Evolutionary conservation across 306 rosid species (phyloP), one percentile per base, ranked within the genome.

Genomic region (Carpinus fangiana): DNA sequence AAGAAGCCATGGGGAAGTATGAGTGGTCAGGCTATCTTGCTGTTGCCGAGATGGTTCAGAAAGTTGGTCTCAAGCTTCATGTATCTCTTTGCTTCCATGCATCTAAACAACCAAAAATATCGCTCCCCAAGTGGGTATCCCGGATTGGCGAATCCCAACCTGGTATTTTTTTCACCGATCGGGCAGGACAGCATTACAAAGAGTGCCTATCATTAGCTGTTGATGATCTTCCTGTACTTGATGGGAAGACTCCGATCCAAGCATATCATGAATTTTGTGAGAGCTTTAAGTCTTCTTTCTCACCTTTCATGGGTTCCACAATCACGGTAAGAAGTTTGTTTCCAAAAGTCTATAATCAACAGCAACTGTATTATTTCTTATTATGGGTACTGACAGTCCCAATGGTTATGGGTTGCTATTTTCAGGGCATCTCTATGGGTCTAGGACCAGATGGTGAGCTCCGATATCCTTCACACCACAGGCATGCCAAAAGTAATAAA

Each of bases 361-460:
- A 68, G 53, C 71, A 54, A n/a, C 72, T 68, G 75, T 73, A 20
- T 8, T 20, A 67, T 73, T 70, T 55, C n/a, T n/a, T 64, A 52
- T 67, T 45, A 5, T 4, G 46, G 21, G 23, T 74, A 53, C 54
- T 90, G 83, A 84, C 72, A 56, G 66, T 38, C 4, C 69, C 18
- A 62, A 10, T 57, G 9, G 56, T 64, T 23, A 4, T 78, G 28
- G 75, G 60, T 70, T 83, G 77, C 73, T 57, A 76, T 72, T 68
- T 85, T 82, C 88, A 96, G 99, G 93, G 98, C 57, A 81, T 93
- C 78, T 90, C 98, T 7, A 85, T 96, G 83, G 96, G 99, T 67
- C 84, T 96, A 56, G 99, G 99, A 74, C 99, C 99, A 3, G 92
- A 91, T 13, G 97, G 96, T 0, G 96, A 91, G 87, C 93, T 96